These are phyloP conservation scores for Neoarthrinium moseri DNA, from an alignment of 2,329 filamentous ascomycete species.

Conservation along the genomic window DNA sequence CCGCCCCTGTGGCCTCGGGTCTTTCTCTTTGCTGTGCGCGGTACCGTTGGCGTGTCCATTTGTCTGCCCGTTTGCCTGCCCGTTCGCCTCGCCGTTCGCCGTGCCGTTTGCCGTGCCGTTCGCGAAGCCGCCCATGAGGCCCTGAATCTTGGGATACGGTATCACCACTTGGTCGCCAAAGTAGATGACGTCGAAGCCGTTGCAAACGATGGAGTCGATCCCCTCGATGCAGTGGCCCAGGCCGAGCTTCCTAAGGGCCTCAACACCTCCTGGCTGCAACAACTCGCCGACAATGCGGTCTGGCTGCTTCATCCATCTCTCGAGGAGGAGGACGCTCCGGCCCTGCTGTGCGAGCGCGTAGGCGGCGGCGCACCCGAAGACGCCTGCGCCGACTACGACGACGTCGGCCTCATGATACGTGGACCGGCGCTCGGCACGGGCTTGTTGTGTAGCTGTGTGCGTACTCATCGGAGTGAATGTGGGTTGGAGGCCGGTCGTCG, in stretches of 20 bases:
- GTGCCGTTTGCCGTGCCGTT: constrained; percentile 6
- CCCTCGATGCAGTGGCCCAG: constrained; percentile 78
- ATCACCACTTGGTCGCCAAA: constrained; percentile 72
- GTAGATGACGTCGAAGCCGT: constrained; percentile 88
- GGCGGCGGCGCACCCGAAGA: constrained; percentile 85
- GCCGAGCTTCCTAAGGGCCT: constrained; percentile 77
- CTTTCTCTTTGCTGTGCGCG: constrained; percentile 24
- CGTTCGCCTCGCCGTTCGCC: constrained; percentile 8
- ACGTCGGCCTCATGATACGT: constrained; percentile 71
- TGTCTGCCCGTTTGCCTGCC: constrained; percentile 13
- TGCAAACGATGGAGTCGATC: constrained; percentile 81
- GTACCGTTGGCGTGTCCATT: constrained; percentile 24
- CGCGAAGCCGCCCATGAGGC: not conserved
- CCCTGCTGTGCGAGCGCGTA: constrained; percentile 85
- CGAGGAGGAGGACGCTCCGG: constrained; percentile 84
- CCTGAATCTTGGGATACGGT: constrained; percentile 66
- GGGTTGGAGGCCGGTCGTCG: not conserved
- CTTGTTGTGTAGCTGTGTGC: constrained; percentile 33
- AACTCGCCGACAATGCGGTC: constrained; percentile 96
- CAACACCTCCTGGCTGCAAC: constrained; percentile 86
- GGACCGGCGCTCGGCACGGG: constrained; percentile 46
- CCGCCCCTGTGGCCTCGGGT: constrained; percentile 63
- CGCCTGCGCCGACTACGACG: constrained; percentile 87
- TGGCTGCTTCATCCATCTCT: constrained; percentile 86
- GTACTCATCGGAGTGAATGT: constrained; percentile 25